Conservation (phyloP, 805 yeast genomes). For the Starmerella powellii region DNA sequence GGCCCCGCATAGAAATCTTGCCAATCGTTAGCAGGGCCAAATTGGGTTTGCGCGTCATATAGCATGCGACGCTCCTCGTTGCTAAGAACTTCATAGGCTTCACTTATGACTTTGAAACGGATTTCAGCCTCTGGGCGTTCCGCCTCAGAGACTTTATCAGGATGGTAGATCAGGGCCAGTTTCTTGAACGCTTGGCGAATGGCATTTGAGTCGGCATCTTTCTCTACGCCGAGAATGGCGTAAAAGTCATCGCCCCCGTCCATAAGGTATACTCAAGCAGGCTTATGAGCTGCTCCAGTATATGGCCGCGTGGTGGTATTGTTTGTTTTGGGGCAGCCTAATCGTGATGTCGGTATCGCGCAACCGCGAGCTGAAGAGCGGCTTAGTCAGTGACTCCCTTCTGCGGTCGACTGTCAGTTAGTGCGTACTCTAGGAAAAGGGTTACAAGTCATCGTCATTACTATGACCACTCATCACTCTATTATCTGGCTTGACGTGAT, state of each 20-base stretch:
- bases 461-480: not conserved
- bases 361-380: no score
- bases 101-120: constrained; percentile 68
- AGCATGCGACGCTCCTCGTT: constrained; percentile 39
- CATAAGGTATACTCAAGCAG: constrained; percentile 1
- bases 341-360: no score
- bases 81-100: constrained; percentile 72
- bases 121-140: constrained; percentile 60
- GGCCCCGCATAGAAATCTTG: constrained; percentile 28
- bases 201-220: constrained; percentile 54
- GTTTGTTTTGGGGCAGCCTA: not conserved
- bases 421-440: not conserved
- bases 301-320: not conserved
- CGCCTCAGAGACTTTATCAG: constrained; percentile 69
- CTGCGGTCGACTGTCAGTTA: no score
- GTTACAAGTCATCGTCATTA: not conserved
- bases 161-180: constrained; percentile 73
- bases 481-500: no score
- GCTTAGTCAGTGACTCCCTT: no score
- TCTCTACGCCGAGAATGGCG: constrained; percentile 56
- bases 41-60: constrained; percentile 28
- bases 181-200: constrained; percentile 77
- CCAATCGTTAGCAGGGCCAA: constrained; percentile 31
- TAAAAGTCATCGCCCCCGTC: constrained; percentile 33
- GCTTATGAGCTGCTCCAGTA: not conserved